These are phyloP conservation scores for Lactifluus hygrophoroides DNA, from an alignment of 768 basidiomycete species.

Conservation along the genomic window DNA sequence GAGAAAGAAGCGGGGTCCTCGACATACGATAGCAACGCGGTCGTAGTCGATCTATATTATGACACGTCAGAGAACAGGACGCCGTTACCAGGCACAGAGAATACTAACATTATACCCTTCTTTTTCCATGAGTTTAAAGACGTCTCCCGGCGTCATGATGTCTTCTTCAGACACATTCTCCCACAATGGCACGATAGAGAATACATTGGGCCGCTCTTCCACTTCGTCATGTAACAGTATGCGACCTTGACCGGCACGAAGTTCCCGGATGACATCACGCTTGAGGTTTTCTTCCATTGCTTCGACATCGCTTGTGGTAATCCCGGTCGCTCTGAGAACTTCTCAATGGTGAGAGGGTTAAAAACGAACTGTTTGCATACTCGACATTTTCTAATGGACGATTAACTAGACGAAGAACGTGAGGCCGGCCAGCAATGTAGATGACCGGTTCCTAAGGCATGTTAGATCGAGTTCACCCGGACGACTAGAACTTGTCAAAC, in stretches of 20 bases:
- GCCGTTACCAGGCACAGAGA: not conserved
- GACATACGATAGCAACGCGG: slow-evolving; percentile 80
- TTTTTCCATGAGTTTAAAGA: slow-evolving; percentile 60
- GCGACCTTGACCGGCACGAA: slow-evolving; percentile 60
- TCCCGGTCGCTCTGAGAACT: slow-evolving; percentile 72
- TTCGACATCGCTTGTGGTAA: slow-evolving; percentile 85
- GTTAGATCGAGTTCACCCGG: slow-evolving; percentile 7
- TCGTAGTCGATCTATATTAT: slow-evolving; percentile 67
- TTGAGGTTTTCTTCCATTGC: slow-evolving; percentile 85
- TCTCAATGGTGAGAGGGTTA: not conserved
- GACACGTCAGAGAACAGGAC: not conserved
- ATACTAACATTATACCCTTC: slow-evolving; percentile 64
- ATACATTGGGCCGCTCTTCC: slow-evolving; percentile 84
- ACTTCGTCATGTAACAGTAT: slow-evolving; percentile 93
- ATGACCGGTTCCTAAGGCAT: slow-evolving; percentile 76
- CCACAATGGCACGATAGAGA: slow-evolving; percentile 91
- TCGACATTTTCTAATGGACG: slow-evolving; percentile 92
- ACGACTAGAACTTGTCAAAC: slow-evolving; percentile 31
- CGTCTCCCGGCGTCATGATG: slow-evolving; percentile 82
- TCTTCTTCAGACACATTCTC: slow-evolving; percentile 75
- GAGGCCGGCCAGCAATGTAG: slow-evolving; percentile 78
- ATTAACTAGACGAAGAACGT: slow-evolving; percentile 82
- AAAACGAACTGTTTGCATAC: slow-evolving; percentile 36
- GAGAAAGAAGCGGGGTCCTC: not conserved
- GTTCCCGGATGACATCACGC: slow-evolving; percentile 76